phyloP scores from a whole-genome alignment of 2,329 filamentous ascomycete genomes.

The Penicillium sp. region DNA sequence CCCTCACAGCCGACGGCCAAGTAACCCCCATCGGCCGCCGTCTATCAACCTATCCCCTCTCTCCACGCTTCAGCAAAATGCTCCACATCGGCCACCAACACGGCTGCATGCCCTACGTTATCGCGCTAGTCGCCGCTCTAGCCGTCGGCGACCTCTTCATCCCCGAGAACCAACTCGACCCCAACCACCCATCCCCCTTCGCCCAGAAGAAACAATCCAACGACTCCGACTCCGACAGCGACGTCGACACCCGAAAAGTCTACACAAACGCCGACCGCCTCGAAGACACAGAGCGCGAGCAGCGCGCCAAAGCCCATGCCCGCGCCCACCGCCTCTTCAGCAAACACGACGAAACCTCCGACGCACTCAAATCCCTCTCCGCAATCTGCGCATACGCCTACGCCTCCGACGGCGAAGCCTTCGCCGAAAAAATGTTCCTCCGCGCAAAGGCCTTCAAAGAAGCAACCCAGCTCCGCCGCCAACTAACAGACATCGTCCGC shows the following conservation, averaged over 20 bases:
- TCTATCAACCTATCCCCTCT: conserved; percentile 84
- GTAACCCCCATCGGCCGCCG: conserved; percentile 76
- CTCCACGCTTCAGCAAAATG: conserved; percentile 86
- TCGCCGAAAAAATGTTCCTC: conserved; percentile 81
- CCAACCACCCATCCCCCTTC: conserved; percentile 31
- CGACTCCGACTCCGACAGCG: conserved; percentile 37
- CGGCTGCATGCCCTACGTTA: conserved; percentile 76
- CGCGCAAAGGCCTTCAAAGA: conserved; percentile 84
- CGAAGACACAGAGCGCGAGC: conserved; percentile 66
- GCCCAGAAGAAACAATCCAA: conserved; percentile 34
- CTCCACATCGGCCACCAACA: conserved; percentile 82
- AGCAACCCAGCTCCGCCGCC: conserved; percentile 73
- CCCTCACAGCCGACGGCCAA: conserved; percentile 66
- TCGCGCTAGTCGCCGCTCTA: conserved; percentile 81
- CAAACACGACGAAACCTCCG: conserved; percentile 74
- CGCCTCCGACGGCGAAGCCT: conserved; percentile 60
- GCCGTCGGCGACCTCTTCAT: conserved; percentile 87
- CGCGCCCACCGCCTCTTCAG: conserved; percentile 74
- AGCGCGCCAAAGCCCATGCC: conserved; percentile 62
- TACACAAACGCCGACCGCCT: conserved; percentile 64
- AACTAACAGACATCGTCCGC: conserved; percentile 76
- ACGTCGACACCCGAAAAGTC: conserved; percentile 41
- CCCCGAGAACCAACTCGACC: conserved; percentile 71
- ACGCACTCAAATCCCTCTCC: conserved; percentile 86
- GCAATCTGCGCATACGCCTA: conserved; percentile 84